A percentile compares a stretch with the other conserved stretches of the same genome.
Evolutionary conservation across 139 green algal species (phyloP).

Genomic region (Chlorella sp.): DNA sequence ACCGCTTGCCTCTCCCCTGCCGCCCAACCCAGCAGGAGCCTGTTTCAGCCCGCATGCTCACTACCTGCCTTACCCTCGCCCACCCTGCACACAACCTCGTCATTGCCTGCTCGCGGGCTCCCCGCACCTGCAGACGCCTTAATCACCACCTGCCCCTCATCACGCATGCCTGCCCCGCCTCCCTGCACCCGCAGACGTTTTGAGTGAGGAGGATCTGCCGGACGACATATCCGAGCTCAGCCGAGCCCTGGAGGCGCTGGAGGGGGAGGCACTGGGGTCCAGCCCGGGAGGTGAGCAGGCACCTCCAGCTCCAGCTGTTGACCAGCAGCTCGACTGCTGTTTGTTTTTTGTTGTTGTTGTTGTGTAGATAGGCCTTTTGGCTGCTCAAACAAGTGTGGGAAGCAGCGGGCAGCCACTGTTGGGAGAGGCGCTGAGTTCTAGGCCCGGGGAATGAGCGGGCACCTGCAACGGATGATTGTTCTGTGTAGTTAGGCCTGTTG

Average conservation of each 20-base stretch:
- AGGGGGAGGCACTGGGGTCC: slow-evolving; percentile 33
- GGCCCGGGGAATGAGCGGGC: no score
- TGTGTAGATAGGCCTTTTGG: neutral
- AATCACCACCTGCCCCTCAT: neutral
- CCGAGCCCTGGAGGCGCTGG: slow-evolving; percentile 38
- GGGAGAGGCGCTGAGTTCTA: neutral
- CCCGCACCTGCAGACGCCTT: neutral
- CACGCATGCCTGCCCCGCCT: neutral
- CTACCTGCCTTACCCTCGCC: no score
- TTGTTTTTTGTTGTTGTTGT: neutral
- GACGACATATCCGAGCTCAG: slow-evolving; percentile 48
- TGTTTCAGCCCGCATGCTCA: no score
- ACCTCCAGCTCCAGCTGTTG: no score
- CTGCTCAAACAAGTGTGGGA: neutral
- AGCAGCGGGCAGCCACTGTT: neutral
- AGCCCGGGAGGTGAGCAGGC: slow-evolving; percentile 10
- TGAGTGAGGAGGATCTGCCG: slow-evolving; percentile 28
- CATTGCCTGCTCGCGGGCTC: neutral
- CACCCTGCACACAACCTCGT: no score
- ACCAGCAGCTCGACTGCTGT: neutral
- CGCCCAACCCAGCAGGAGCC: no score
- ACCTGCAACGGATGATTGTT: no score
- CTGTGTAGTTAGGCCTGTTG: no score
- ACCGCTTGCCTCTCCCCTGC: no score
- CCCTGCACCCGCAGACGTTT: neutral